Conservation (phyloP, 1,139 yeast species). For the Magnusiomyces paraingens region DNA sequence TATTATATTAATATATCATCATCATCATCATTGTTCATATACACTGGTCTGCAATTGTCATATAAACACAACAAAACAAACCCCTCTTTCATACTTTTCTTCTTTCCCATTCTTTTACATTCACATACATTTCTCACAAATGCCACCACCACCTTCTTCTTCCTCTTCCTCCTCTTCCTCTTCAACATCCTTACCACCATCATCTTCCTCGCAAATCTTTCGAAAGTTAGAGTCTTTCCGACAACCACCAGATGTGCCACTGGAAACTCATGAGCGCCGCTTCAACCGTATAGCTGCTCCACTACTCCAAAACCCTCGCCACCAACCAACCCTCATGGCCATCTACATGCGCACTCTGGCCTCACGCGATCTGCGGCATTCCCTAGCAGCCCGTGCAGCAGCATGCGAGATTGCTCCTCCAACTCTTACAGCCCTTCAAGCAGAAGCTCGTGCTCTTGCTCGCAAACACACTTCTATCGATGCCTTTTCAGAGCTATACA, state of each 20-base stretch:
- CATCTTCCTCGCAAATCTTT: conserved; percentile 1
- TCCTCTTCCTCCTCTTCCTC: conserved; percentile 1
- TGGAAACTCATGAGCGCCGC: conserved; percentile 7
- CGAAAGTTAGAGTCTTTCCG: conserved; percentile 7
- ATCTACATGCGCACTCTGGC: conserved; percentile 5
- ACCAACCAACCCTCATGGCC: conserved; percentile 9
- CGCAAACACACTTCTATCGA: conserved; percentile 10
- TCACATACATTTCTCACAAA: too few relatives aligned
- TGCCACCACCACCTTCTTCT: background rate
- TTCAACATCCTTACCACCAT: conserved; percentile 1
- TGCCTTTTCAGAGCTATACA: conserved; percentile 10
- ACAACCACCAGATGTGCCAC: conserved; percentile 2
- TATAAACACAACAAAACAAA: too few relatives aligned
- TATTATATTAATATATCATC: too few relatives aligned
- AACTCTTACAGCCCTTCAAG: conserved; percentile 8
- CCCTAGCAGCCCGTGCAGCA: conserved; percentile 1
- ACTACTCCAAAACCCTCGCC: conserved; percentile 6
- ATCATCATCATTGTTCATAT: too few relatives aligned
- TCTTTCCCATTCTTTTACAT: too few relatives aligned
- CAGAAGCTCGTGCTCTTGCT: conserved; percentile 7
- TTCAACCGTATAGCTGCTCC: conserved; percentile 13
- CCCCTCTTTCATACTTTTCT: too few relatives aligned
- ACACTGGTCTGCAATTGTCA: too few relatives aligned
- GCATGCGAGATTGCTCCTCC: background rate
- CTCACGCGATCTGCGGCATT: conserved; percentile 6